Evolutionary conservation across 176 grass and related monocot species (phyloP).

Genomic region (Triticum aestivum): IWGSC_CS_RefSeq_v2.1 NC_057802.1:477085018-477085517

Average conservation of each 20-base stretch:
- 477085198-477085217: no score
- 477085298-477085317: background rate
- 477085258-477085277: background rate
- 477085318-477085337: background rate
- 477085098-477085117: no score
- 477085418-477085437: background rate
- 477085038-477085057: no score
- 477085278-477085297: background rate
- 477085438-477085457: background rate
- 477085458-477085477: background rate
- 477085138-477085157: no score
- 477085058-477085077: no score
- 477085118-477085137: no score
- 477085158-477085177: no score
- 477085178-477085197: no score
- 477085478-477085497: constrained; percentile 34
- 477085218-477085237: background rate
- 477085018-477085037: no score
- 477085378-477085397: background rate
- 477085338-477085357: background rate
- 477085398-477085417: background rate
- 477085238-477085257: background rate
- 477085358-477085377: background rate
- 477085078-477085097: no score
- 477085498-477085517: constrained; percentile 27